Evolutionary conservation across 2,329 filamentous ascomycete species (phyloP).

Genomic region (Volutella citrinella): DNA sequence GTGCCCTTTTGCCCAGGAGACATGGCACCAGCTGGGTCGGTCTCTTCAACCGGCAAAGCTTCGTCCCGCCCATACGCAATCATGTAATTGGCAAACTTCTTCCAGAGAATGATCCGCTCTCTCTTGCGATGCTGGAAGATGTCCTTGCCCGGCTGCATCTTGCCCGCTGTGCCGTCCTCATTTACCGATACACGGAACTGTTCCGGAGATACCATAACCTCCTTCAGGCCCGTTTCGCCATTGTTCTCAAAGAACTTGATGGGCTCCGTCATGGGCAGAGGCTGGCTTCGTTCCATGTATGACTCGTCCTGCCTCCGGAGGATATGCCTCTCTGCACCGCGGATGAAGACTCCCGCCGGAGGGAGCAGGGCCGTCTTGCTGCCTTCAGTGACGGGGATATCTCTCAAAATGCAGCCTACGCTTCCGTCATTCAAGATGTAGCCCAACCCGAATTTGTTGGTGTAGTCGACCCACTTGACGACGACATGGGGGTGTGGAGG

Average conservation of each 20-base stretch:
- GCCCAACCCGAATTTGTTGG: conserved; percentile 80
- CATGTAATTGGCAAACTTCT: conserved; percentile 75
- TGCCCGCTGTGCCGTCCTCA: conserved; percentile 57
- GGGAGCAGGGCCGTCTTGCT: conserved; percentile 54
- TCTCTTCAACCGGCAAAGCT: conserved; percentile 47
- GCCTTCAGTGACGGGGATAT: conserved; percentile 51
- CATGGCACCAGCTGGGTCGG: conserved; percentile 37
- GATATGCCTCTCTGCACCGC: conserved; percentile 68
- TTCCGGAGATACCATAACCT: conserved; percentile 62
- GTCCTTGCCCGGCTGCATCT: conserved; percentile 60
- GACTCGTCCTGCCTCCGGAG: conserved; percentile 54
- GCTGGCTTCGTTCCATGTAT: conserved; percentile 57
- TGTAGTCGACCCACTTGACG: conserved; percentile 85
- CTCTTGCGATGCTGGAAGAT: conserved; percentile 64
- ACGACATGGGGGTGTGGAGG: conserved; percentile 61
- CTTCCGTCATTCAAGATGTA: conserved; percentile 82
- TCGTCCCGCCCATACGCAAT: conserved; percentile 72
- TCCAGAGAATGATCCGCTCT: conserved; percentile 65
- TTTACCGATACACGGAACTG: conserved; percentile 55
- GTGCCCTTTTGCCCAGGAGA: conserved; percentile 35
- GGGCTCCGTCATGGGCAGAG: conserved; percentile 58
- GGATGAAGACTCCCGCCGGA: conserved; percentile 69
- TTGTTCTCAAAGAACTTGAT: conserved; percentile 76
- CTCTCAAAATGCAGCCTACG: conserved; percentile 66
- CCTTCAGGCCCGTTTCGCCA: conserved; percentile 59